A percentile compares a stretch with the other conserved stretches of the same genome.
These are phyloP conservation scores for Chlamydomonas incerta DNA, from an alignment of 139 green algal genomes.

Conservation along the genomic window DNA sequence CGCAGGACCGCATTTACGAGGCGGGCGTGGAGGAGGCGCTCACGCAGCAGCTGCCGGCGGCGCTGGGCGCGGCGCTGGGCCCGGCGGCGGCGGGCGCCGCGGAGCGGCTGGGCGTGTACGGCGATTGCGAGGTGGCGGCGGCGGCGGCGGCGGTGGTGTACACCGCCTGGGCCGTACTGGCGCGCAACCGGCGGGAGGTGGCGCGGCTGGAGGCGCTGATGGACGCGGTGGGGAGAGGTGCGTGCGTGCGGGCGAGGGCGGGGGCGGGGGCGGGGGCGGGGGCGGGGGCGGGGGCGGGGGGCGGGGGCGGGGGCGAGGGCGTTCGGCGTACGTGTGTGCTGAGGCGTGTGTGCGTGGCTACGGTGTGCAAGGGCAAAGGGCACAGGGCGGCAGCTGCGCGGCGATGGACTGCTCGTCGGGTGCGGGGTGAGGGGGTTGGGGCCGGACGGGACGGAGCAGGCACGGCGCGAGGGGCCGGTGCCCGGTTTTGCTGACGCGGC, in stretches of 20 bases:
- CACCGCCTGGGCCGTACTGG: background rate
- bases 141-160: background rate
- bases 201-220: background rate
- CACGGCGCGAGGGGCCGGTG: no score
- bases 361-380: no score
- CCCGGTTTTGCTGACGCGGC: no score
- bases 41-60: background rate
- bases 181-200: background rate
- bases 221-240: background rate
- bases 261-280: background rate
- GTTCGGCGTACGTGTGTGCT: no score
- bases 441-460: no score
- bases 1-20: constrained; percentile 29
- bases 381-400: no score
- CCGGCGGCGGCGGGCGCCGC: no score
- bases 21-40: constrained; percentile 1
- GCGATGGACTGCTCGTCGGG: no score
- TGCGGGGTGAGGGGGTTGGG: no score
- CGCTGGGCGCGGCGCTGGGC: background rate
- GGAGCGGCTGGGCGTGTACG: constrained; percentile 12
- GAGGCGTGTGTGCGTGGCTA: no score
- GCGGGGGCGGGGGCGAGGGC: no score
- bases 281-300: background rate
- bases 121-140: background rate
- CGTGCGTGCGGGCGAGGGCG: background rate